These are phyloP conservation scores for Eimeria zaria DNA, from an alignment of 169 alveolate species.

Conservation along the genomic window DNA sequence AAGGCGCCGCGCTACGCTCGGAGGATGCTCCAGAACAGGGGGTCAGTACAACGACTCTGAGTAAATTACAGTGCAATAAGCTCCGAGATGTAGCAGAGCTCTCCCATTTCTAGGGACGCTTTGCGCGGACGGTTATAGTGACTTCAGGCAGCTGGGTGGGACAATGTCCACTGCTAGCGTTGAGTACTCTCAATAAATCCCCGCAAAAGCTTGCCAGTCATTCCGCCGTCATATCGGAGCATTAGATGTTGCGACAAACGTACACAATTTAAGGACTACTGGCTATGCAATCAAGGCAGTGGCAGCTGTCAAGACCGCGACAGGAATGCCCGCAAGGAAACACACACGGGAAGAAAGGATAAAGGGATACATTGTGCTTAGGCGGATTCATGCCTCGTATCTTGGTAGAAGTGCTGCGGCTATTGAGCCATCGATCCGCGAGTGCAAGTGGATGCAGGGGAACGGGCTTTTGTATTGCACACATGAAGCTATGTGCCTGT, in stretches of 20 bases:
- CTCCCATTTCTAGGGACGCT: not conserved
- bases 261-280: not conserved
- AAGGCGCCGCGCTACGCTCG: not conserved
- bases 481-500: not conserved
- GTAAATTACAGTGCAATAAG: not conserved
- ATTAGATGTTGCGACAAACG: not conserved
- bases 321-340: not conserved
- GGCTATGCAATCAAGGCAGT: not conserved
- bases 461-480: no score
- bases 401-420: not conserved
- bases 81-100: not conserved
- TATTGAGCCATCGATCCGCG: no score
- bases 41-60: not conserved
- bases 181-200: not conserved
- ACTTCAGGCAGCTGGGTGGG: not conserved
- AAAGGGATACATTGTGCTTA: not conserved
- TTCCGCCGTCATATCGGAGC: not conserved
- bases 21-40: not conserved
- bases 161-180: not conserved
- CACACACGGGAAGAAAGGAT: not conserved
- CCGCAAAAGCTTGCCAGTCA: not conserved
- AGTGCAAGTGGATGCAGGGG: no score
- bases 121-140: not conserved
- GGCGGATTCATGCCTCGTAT: not conserved
- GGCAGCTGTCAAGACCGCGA: not conserved